A percentile compares a stretch with the other conserved stretches of the same genome.
Evolutionary conservation across 208 protist genomes (phyloP).

Genomic region (Trypanosoma theileri): DNA sequence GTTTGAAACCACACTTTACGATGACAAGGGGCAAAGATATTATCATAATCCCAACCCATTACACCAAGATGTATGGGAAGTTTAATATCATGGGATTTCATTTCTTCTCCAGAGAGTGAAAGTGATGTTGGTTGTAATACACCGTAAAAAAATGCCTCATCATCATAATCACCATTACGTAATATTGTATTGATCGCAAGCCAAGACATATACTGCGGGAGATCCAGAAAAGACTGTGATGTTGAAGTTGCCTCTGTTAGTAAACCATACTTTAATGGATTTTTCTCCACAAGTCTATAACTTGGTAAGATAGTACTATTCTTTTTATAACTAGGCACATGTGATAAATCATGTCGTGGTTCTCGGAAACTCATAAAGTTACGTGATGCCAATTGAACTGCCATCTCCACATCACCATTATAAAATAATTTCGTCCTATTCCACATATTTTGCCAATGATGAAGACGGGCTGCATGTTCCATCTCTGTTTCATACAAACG

Average conservation of each 20-base stretch:
- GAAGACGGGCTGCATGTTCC: slow-evolving; percentile 9
- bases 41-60: slow-evolving; percentile 41
- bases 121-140: neutral
- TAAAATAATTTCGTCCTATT: neutral
- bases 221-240: slow-evolving; percentile 19
- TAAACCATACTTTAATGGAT: slow-evolving; percentile 7
- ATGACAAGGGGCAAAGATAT: slow-evolving; percentile 31
- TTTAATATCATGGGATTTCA: neutral
- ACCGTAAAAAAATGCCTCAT: slow-evolving; percentile 35
- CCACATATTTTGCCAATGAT: slow-evolving; percentile 12
- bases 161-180: slow-evolving; percentile 42
- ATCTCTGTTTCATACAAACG: slow-evolving; percentile 12
- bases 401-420: neutral
- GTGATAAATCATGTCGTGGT: slow-evolving; percentile 13
- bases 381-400: slow-evolving; percentile 23
- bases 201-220: slow-evolving; percentile 35
- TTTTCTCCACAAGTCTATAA: slow-evolving; percentile 21
- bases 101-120: neutral
- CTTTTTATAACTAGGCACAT: slow-evolving; percentile 28
- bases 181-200: slow-evolving; percentile 33
- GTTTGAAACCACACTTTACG: slow-evolving; percentile 24
- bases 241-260: neutral
- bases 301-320: slow-evolving; percentile 15
- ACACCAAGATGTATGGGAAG: slow-evolving; percentile 15
- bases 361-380: slow-evolving; percentile 1